Percentiles rank a stretch among this genome's conserved stretches.
phyloP scores from a whole-genome alignment of 768 basidiomycete species.

The Ramaria sp. region DNA sequence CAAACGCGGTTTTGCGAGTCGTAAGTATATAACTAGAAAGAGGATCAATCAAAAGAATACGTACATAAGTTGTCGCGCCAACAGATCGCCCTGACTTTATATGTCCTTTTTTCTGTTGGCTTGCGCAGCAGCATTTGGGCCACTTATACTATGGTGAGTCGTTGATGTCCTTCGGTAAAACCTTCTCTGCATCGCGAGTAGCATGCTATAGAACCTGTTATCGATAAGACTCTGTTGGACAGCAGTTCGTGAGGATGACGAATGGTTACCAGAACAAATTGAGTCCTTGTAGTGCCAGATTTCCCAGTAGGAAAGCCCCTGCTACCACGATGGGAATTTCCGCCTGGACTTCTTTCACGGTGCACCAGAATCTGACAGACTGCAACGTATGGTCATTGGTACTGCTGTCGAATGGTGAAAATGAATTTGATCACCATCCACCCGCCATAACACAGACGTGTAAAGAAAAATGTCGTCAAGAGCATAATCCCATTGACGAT shows the following conservation, averaged over 20 bases:
- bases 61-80: too few species aligned
- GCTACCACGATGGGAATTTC: not conserved
- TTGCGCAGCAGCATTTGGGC: too few species aligned
- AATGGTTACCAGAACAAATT: constrained; percentile 64
- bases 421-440: not conserved
- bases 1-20: too few species aligned
- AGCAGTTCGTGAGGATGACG: not conserved
- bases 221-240: not conserved
- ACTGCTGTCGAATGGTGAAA: not conserved
- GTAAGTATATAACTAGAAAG: too few species aligned
- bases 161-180: too few species aligned
- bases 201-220: constrained; percentile 66
- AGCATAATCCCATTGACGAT: constrained; percentile 62
- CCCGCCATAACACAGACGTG: constrained; percentile 62
- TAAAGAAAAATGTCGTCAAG: constrained; percentile 54
- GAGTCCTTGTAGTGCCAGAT: constrained; percentile 31
- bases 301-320: not conserved
- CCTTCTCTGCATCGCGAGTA: constrained; percentile 34
- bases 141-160: too few species aligned
- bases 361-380: constrained; percentile 1
- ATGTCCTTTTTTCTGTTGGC: too few species aligned
- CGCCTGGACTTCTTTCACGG: not conserved
- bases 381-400: not conserved
- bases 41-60: too few species aligned
- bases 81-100: too few species aligned